phyloP scores from a whole-genome alignment of 73 alveolate genomes.

The Effrenium voratum region DNA sequence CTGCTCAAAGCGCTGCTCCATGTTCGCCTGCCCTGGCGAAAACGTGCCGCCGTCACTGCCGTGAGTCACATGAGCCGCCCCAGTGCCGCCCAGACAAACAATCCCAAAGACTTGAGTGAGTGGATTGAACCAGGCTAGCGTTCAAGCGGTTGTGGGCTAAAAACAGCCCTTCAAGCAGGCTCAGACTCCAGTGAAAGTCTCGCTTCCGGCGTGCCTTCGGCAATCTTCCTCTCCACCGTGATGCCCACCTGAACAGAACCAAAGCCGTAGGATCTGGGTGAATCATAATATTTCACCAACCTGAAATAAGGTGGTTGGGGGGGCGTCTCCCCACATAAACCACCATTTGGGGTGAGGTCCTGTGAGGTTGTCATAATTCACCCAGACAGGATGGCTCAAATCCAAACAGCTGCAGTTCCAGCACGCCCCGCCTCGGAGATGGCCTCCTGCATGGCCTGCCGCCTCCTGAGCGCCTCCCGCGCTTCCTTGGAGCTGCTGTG shows the following conservation, averaged over 20 bases:
- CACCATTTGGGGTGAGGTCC: background rate
- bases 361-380: background rate
- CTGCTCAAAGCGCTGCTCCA: background rate
- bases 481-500: background rate
- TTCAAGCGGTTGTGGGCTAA: too few relatives aligned
- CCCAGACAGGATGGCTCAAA: background rate
- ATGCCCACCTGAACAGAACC: background rate
- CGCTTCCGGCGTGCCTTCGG: too few relatives aligned
- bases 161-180: too few relatives aligned
- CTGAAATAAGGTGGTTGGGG: background rate
- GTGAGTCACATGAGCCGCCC: too few relatives aligned
- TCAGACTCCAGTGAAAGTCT: too few relatives aligned
- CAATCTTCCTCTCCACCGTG: slow-evolving; percentile 25
- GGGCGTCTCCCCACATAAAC: background rate
- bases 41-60: too few relatives aligned
- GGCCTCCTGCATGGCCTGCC: background rate
- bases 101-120: too few relatives aligned
- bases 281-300: background rate
- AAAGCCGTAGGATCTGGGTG: background rate
- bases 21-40: slow-evolving; percentile 17
- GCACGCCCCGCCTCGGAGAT: background rate
- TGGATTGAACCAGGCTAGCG: too few relatives aligned
- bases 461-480: slow-evolving; percentile 10
- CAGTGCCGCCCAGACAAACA: too few relatives aligned
- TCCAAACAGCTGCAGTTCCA: background rate